Evolutionary conservation across 352 stramenopile genomes (phyloP), one percentile per base, ranked within the genome.

Genomic region (Phytophthora meadii): DNA sequence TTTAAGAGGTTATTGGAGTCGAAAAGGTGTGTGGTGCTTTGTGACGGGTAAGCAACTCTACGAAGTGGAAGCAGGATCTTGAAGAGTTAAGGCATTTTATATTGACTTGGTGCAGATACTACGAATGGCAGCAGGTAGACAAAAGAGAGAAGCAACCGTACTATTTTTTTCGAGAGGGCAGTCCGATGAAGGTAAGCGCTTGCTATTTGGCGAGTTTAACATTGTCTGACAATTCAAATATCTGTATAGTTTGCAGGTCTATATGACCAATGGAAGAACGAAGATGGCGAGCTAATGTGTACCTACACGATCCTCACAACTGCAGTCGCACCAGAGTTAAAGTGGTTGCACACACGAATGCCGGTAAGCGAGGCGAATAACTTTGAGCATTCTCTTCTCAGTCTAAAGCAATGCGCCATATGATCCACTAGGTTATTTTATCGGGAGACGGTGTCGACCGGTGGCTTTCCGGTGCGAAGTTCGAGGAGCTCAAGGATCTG

Each of bases 61-160:
- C 1, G 54, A 14, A 11, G 24, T 54, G 11, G 22, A 34, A 49
- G 19, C 19, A 19, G 28, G 24, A 51, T 1, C 39, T 15, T 44
- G 40, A 57, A 45, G 17, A 22, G 4, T 11, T 63, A n/a, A 47
- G n/a, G 8, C 8, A 14, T 22, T n/a, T 37, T 22, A 15, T 54
- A 19, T 11, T 19, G 11, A 11, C 6, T 2, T 66, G 34, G 27
- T 19, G 8, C 24, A 89, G 81, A 7, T 97, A 97, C 64, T 98
- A 96, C 61, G 92, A 98, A 58, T 98, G 92, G 92, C 87, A 95
- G 36, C 84, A 94, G 61, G 68, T 97, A 12, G 74, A 87, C 60
- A 96, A 93, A 71, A 77, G 77, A 15, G 84, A 93, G 52, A 97
- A 96, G 62, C 92, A 98, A 55, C 92, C 92, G 28, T 97, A 96